phyloP scores from a whole-genome alignment of 306 rosid species.

The Cyclanthera cordifolia region DNA sequence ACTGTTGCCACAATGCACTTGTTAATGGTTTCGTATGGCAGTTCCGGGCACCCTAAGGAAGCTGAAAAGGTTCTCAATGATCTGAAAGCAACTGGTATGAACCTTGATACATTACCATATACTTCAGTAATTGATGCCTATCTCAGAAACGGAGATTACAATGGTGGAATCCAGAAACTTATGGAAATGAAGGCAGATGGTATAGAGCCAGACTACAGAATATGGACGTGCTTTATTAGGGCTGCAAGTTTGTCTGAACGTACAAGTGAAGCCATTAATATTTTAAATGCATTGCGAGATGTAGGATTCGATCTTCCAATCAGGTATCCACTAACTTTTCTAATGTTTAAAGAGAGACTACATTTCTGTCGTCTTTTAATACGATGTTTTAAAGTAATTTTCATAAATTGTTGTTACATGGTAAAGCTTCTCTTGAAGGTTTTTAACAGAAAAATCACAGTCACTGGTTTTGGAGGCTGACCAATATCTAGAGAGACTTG shows the following conservation, averaged over 20 bases:
- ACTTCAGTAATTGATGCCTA: constrained; percentile 81
- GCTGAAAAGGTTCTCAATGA: constrained; percentile 77
- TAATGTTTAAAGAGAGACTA: background rate
- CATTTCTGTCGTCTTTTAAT: background rate
- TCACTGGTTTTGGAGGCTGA: constrained; percentile 55
- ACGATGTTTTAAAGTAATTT: background rate
- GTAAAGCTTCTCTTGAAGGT: constrained; percentile 33
- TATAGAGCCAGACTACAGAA: constrained; percentile 72
- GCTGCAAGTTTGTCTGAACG: constrained; percentile 68
- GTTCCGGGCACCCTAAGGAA: constrained; percentile 82
- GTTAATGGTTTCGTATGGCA: constrained; percentile 82
- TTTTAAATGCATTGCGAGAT: constrained; percentile 52
- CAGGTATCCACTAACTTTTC: constrained; percentile 37
- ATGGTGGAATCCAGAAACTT: constrained; percentile 58
- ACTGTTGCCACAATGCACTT: constrained; percentile 81
- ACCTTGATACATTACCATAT: constrained; percentile 64
- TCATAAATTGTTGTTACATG: constrained; percentile 11
- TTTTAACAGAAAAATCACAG: constrained; percentile 67
- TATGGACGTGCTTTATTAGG: constrained; percentile 91
- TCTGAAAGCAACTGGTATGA: constrained; percentile 46
- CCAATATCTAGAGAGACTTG: constrained; percentile 44
- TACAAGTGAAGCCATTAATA: constrained; percentile 39
- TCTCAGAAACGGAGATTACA: constrained; percentile 54
- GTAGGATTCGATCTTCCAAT: constrained; percentile 70
- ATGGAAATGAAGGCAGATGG: constrained; percentile 54